Conservation (phyloP, 306 rosid genomes). For the Vicia villosa region DNA sequence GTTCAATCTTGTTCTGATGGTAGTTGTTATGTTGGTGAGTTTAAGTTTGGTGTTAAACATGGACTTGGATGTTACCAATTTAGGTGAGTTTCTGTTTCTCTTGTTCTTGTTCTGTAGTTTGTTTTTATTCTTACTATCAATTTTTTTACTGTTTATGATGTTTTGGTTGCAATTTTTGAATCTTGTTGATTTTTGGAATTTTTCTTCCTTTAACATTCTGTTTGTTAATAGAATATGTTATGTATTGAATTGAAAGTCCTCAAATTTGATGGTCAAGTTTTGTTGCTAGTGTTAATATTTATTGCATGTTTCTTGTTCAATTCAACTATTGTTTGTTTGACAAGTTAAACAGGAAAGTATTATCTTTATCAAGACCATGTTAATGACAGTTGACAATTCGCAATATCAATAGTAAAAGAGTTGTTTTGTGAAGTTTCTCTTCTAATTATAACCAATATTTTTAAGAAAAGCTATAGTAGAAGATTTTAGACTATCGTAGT, state of each 20-base stretch:
- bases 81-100: conserved; percentile 50
- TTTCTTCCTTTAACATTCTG: background rate
- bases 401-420: background rate
- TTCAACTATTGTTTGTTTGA: conserved; percentile 16
- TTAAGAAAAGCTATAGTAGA: background rate
- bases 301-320: conserved; percentile 13
- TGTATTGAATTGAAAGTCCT: conserved; percentile 32
- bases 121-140: background rate
- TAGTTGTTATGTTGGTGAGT: conserved; percentile 80
- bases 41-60: conserved; percentile 88
- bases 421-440: conserved; percentile 11
- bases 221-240: conserved; percentile 13
- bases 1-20: conserved; percentile 92
- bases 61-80: conserved; percentile 96
- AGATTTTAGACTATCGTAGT: too few relatives aligned
- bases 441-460: background rate
- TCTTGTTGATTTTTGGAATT: background rate
- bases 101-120: background rate
- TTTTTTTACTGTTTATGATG: background rate
- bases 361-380: conserved; percentile 6
- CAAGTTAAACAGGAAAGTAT: background rate
- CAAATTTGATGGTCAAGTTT: conserved; percentile 23
- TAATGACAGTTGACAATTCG: conserved; percentile 22
- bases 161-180: conserved; percentile 24
- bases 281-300: conserved; percentile 3